Base-by-base conservation (phyloP, 208 protist genomes). In the Crithidia bombi region DNA sequence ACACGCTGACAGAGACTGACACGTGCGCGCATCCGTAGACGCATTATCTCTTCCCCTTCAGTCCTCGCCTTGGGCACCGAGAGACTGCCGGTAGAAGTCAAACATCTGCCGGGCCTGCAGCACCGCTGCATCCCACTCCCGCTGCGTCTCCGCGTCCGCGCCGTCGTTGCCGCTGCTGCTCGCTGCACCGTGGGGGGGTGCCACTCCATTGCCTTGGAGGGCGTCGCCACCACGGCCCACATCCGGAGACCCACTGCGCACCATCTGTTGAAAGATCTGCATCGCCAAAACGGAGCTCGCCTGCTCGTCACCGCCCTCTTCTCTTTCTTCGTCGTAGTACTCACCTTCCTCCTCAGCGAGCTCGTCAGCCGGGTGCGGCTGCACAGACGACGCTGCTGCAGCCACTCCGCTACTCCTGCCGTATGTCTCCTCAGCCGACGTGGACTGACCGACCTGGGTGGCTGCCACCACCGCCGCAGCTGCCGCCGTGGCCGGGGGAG, bases 31-130 rank as follows among this genome's bases (percentile, higher is more conserved):
- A 41, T 41, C 36, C 36, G 12, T 12, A 41, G 12, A 41, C 36
- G 12, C 9, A 41, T 6, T 41, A 41, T 12, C 9, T 41, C 36
- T 19, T 30, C 23, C 2, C 23, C 23, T 32, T 67, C 10, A 51
- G 21, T 47, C 39, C 6, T 55, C 52, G 17, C 36, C 70, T 1
- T 14, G 7, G 1, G 4, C 38, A 3, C 55, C 38, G 3, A 72
- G 15, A 1, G 70, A 69, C 28, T 73, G 64, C 10, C 72, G 67
- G 36, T 89, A 92, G 49, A 84, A 87, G 36, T 35, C 33, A 49
- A 82, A 90, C 87, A 93, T 93, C 55, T 75, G 33, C 28, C 55
- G 65, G 0, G 87, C 87, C 69, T 77, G 59, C 30, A 50, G 38
- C 65, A 83, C 73, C 23, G 81, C 79, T 14, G 58, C 69, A 15